Evolutionary conservation across 129 eudicot species (phyloP).

Genomic region (Saussurea involucrata): DNA sequence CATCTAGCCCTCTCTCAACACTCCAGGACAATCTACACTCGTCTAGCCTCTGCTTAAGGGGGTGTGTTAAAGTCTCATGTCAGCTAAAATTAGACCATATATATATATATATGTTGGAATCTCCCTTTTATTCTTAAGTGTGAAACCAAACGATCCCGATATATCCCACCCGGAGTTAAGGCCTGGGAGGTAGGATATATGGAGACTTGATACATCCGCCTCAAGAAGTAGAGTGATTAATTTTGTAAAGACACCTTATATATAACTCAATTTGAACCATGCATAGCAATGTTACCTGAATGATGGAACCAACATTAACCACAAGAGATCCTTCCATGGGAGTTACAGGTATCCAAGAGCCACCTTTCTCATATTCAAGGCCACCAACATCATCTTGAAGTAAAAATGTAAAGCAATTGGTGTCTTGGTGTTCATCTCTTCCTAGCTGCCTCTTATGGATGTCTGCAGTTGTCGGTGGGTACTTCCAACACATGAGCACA

Average conservation of each 20-base stretch:
- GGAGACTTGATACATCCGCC: too few species aligned
- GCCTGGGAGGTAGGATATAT: too few species aligned
- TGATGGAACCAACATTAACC: conserved; percentile 23
- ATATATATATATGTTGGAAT: background rate
- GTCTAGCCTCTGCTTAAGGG: background rate
- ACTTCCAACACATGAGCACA: conserved; percentile 22
- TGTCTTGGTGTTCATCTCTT: conserved; percentile 22
- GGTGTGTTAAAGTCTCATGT: background rate
- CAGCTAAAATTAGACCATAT: background rate
- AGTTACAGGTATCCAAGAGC: conserved; percentile 18
- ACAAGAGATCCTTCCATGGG: conserved; percentile 16
- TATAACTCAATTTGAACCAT: background rate
- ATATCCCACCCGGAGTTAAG: background rate
- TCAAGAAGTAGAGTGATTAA: background rate
- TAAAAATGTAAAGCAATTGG: conserved; percentile 15
- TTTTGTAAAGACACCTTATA: background rate
- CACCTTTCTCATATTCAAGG: conserved; percentile 26
- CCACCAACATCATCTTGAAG: conserved; percentile 30
- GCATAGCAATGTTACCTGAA: conserved; percentile 17
- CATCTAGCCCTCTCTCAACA: background rate
- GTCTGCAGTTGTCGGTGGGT: conserved; percentile 2
- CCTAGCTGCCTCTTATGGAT: conserved; percentile 5
- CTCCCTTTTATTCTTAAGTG: background rate
- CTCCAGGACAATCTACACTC: background rate
- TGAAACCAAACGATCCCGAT: background rate